A percentile compares a stretch with the other conserved stretches of the same genome.
Conservation (phyloP, 2,329 filamentous ascomycete species). For the Fusarium robinianum region DNA sequence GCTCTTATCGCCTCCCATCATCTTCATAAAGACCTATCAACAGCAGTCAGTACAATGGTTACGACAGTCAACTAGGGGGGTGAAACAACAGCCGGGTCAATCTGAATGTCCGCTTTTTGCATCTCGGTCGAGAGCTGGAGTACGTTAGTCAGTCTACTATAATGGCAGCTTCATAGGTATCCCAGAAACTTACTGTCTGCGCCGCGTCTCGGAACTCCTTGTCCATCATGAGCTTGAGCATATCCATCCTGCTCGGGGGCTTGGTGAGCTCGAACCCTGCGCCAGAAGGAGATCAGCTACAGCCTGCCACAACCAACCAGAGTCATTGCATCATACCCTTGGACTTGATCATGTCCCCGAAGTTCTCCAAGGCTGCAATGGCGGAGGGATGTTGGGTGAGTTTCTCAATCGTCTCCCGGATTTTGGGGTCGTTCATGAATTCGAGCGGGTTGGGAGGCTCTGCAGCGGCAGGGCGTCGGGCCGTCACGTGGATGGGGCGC, state of each 20-base stretch:
- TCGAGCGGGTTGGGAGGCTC: slow-evolving; percentile 26
- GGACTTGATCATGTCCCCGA: slow-evolving; percentile 25
- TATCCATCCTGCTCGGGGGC: slow-evolving; percentile 31
- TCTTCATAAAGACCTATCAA: slow-evolving; percentile 23
- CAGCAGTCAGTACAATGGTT: slow-evolving; percentile 2
- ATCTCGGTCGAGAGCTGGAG: slow-evolving; percentile 26
- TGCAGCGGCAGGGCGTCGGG: slow-evolving; percentile 17
- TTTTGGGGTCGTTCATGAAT: slow-evolving; percentile 27
- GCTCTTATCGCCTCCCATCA: slow-evolving; percentile 14
- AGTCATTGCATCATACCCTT: slow-evolving; percentile 8
- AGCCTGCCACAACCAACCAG: not conserved
- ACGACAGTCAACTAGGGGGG: not conserved
- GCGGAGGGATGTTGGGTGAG: slow-evolving; percentile 28
- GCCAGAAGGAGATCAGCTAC: not conserved
- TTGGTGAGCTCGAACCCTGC: slow-evolving; percentile 25
- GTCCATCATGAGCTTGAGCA: slow-evolving; percentile 33
- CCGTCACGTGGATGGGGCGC: slow-evolving; percentile 21
- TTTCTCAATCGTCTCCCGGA: slow-evolving; percentile 29
- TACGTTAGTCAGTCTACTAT: not conserved
- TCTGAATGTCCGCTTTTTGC: slow-evolving; percentile 29
- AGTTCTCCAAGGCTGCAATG: slow-evolving; percentile 24
- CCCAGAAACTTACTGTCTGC: slow-evolving; percentile 1
- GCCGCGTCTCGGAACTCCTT: slow-evolving; percentile 31
- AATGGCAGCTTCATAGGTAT: rapidly evolving
- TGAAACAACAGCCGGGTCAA: slow-evolving; percentile 25